These are phyloP conservation scores for Beta macrorhiza DNA, from an alignment of 179 eudicot species.

Conservation along the genomic window DNA sequence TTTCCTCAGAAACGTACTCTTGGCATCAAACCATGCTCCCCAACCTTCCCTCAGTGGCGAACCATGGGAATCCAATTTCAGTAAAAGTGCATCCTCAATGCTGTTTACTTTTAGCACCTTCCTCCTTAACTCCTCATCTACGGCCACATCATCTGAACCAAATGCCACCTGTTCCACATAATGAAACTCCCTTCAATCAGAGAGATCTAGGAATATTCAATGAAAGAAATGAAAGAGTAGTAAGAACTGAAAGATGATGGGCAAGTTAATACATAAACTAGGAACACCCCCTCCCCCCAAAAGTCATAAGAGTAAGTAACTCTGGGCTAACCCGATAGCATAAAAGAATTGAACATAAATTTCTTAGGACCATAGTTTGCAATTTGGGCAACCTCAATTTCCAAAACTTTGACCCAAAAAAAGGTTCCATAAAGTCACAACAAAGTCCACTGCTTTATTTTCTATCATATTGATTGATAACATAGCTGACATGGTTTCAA, in stretches of 20 bases:
- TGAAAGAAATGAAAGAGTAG: neutral
- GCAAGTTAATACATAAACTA: neutral
- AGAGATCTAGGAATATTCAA: neutral
- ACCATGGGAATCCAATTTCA: constrained; percentile 48
- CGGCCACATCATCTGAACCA: constrained; percentile 78
- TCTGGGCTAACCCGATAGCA: too few relatives aligned
- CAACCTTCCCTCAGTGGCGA: constrained; percentile 78
- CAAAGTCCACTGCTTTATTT: too few relatives aligned
- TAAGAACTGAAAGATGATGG: neutral
- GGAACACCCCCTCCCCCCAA: neutral
- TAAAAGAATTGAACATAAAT: too few relatives aligned
- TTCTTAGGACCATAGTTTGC: too few relatives aligned
- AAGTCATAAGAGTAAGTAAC: too few relatives aligned
- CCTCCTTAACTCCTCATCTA: constrained; percentile 63
- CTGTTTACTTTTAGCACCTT: constrained; percentile 49
- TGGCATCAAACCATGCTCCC: constrained; percentile 96
- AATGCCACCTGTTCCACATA: constrained; percentile 40
- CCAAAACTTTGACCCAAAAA: too few relatives aligned
- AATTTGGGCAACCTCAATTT: too few relatives aligned
- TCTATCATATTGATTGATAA: too few relatives aligned
- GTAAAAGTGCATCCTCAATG: constrained; percentile 64
- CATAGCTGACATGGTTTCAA: too few relatives aligned
- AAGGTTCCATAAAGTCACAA: too few relatives aligned
- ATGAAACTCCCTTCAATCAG: neutral
- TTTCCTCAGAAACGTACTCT: constrained; percentile 77